A percentile compares a stretch with the other conserved stretches of the same genome.
These are phyloP conservation scores for Rhexocercosporidium sp. DNA, from an alignment of 2,329 filamentous ascomycete genomes.

Conservation along the genomic window DNA sequence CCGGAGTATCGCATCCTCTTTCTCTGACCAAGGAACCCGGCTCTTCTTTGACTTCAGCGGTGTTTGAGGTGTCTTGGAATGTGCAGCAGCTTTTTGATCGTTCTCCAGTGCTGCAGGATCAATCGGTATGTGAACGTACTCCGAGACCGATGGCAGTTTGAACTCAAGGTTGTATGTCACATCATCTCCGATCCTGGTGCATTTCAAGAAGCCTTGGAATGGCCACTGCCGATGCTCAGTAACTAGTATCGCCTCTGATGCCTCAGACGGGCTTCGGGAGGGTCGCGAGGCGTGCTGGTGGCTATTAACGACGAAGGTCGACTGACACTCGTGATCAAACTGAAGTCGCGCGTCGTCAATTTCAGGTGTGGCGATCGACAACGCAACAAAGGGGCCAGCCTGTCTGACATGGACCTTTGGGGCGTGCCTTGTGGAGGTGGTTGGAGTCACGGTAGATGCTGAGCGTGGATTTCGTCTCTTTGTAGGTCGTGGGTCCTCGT, in stretches of 20 bases:
- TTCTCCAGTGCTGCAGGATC: slow-evolving; percentile 18
- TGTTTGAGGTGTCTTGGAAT: background rate
- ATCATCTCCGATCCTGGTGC: slow-evolving; percentile 21
- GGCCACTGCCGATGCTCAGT: slow-evolving; percentile 31
- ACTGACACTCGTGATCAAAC: background rate
- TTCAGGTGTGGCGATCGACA: too few species aligned
- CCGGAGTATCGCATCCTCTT: background rate
- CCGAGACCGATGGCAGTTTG: slow-evolving; percentile 18
- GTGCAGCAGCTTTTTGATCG: background rate
- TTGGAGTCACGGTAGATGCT: too few species aligned
- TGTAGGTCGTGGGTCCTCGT: too few species aligned
- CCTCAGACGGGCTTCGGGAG: background rate
- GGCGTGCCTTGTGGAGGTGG: too few species aligned
- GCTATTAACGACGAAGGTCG: background rate
- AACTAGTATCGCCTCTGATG: slow-evolving; percentile 20
- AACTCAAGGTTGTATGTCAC: slow-evolving; percentile 26
- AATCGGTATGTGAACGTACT: slow-evolving; percentile 23
- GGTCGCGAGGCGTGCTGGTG: background rate
- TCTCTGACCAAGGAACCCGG: background rate
- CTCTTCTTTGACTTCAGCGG: background rate
- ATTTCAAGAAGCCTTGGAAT: slow-evolving; percentile 32
- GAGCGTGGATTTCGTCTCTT: too few species aligned
- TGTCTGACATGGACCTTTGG: too few species aligned
- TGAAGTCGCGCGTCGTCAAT: too few species aligned
- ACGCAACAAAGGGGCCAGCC: too few species aligned